Percentiles rank a stretch among this genome's conserved stretches.
Conservation (phyloP, 2,329 filamentous ascomycete species). For the Botrytis byssoidea region DNA sequence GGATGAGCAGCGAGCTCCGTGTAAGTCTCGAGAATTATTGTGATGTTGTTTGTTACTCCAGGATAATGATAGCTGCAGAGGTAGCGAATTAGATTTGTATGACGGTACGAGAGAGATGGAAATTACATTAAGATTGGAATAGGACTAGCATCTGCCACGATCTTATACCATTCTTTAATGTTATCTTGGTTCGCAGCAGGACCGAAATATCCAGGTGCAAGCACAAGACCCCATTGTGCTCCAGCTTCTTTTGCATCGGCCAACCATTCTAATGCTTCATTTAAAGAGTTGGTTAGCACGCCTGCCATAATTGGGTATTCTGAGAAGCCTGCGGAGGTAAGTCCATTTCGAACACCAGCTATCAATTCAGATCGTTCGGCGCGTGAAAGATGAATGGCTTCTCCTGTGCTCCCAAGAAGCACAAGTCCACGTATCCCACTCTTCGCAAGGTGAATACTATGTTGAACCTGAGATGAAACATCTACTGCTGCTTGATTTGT, state of each 20-base stretch:
- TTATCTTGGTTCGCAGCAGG: conserved; percentile 49
- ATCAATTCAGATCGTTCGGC: conserved; percentile 46
- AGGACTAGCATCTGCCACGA: conserved; percentile 56
- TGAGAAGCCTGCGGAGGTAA: conserved; percentile 53
- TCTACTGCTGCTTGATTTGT: conserved; percentile 45
- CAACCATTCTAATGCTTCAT: conserved; percentile 52
- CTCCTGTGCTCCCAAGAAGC: conserved; percentile 59
- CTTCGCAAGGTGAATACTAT: conserved; percentile 57
- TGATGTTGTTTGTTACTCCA: conserved; percentile 62
- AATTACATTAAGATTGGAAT: conserved; percentile 60
- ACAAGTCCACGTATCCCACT: conserved; percentile 59
- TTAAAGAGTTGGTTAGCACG: conserved; percentile 54
- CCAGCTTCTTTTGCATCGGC: conserved; percentile 51
- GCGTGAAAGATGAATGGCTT: conserved; percentile 58
- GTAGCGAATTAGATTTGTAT: not conserved
- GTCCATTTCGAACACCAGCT: conserved; percentile 36
- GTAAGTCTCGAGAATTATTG: conserved; percentile 56
- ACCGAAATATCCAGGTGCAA: conserved; percentile 58
- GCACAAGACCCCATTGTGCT: conserved; percentile 62
- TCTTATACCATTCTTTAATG: conserved; percentile 57
- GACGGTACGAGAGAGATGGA: conserved; percentile 13
- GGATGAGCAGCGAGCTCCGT: conserved; percentile 55
- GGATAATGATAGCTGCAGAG: conserved; percentile 51
- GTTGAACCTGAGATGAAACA: conserved; percentile 53
- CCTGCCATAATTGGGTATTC: conserved; percentile 59